Evolutionary conservation across 345 rosid species (phyloP), one percentile per base, ranked within the genome.

Genomic region (Murraya paniculata): DNA sequence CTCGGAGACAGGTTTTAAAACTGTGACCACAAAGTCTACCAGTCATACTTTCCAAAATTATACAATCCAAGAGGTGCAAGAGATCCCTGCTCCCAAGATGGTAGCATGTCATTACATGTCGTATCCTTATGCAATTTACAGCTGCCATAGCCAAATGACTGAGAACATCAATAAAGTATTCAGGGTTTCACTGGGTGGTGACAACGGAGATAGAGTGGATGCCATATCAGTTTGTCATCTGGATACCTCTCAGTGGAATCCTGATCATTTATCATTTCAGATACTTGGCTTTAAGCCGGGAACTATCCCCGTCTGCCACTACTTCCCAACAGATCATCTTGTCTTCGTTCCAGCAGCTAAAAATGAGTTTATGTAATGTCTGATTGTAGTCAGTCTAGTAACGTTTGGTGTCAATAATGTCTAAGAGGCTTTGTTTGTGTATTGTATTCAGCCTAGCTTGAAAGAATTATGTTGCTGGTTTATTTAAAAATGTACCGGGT

Each of bases 231-330:
- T 86, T 27, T 88, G 91, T 38, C 93, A 90, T 75, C 74, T 85
- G 87, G 90, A 90, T 57, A 86, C 91, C 1, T 82, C 90, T 25
- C 82, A 81, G 19, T 88, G 91, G 90, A 70, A 28, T 58, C 82
- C 6, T 1, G 48, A 81, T 22, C 88, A 86, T 62, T 74, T 74
- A 14, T 79, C 89, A 13, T 86, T 90, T 67, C 80, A 60, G 3
- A 77, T 85, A 21, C 72, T 86, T 33, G 79, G 83, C 58, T 61
- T 78, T 28, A 36, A 81, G 68, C 91, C 90, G 0, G 90, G 91
- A 5, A 53, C 75, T 1, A 77, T 84, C 4, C 67, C 50, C 6
- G 88, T 85, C 9, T 86, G 91, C 66, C 93, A 88, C 83, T 86
- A 86, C 86, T 85, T 88, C 72, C 85, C 87, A 11, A 74, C 60